A percentile compares a stretch with the other conserved stretches of the same genome.
Conservation (phyloP, 2,329 filamentous ascomycete species). For the Pochonia chlamydosporia region DNA sequence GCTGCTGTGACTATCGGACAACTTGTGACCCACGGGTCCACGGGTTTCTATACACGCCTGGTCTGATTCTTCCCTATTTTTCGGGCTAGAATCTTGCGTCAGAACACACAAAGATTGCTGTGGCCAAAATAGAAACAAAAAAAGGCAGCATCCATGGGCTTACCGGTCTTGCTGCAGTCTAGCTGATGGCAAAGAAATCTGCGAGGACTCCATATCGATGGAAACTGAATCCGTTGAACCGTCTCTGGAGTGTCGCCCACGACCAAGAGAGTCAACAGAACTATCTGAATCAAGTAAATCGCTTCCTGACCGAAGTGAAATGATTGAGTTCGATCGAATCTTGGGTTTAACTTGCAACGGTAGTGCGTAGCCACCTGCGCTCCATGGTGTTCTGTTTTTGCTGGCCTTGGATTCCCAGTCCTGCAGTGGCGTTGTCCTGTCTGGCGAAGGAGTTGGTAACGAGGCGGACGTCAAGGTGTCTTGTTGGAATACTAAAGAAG, state of each 20-base stretch:
- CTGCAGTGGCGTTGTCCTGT: slow-evolving; percentile 19
- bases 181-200: neutral
- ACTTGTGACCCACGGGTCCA: slow-evolving; percentile 18
- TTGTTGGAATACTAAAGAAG: slow-evolving; percentile 2
- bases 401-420: slow-evolving; percentile 15
- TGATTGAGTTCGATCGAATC: slow-evolving; percentile 16
- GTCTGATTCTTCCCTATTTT: slow-evolving; percentile 5
- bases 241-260: slow-evolving; percentile 21
- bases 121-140: neutral
- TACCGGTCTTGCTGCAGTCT: slow-evolving; percentile 3
- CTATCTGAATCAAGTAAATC: slow-evolving; percentile 17
- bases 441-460: slow-evolving; percentile 29
- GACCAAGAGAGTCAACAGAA: slow-evolving; percentile 12
- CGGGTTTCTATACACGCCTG: slow-evolving; percentile 1
- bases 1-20: slow-evolving; percentile 47
- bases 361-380: slow-evolving; percentile 43
- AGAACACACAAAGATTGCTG: neutral
- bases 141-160: neutral
- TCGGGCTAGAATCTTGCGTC: slow-evolving; percentile 3
- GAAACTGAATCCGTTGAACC: slow-evolving; percentile 23
- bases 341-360: slow-evolving; percentile 35
- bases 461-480: slow-evolving; percentile 11
- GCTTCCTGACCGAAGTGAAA: slow-evolving; percentile 16
- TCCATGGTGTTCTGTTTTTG: slow-evolving; percentile 41
- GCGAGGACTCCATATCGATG: slow-evolving; percentile 7